These are phyloP conservation scores for Paecilomyces sp. DNA, from an alignment of 2,329 filamentous ascomycete genomes.

Conservation along the genomic window DNA sequence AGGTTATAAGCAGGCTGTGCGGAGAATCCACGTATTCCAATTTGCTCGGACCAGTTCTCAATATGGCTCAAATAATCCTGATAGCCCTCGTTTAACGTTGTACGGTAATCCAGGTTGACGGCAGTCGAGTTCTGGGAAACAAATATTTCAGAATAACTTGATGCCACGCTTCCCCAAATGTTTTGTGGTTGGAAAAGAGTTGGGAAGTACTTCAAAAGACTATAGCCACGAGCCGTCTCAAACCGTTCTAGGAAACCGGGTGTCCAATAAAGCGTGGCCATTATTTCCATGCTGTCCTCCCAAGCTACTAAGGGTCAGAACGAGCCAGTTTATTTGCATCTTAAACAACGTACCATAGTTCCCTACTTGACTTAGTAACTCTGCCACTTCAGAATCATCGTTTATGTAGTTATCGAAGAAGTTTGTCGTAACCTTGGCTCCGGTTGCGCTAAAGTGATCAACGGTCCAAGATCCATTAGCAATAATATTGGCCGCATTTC, in stretches of 20 bases:
- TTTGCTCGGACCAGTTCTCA: background rate
- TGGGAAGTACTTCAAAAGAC: background rate
- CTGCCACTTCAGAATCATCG: constrained; percentile 17
- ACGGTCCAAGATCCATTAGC: constrained; percentile 26
- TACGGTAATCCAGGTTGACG: background rate
- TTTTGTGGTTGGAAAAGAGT: background rate
- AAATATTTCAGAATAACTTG: background rate
- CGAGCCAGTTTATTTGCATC: background rate
- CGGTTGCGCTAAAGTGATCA: constrained; percentile 29
- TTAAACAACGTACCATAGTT: constrained; percentile 16
- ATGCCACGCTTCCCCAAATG: background rate
- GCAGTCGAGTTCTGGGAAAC: background rate
- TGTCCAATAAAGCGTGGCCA: background rate
- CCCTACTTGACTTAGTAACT: constrained; percentile 22
- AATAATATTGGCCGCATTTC: constrained; percentile 11
- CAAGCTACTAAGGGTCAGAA: background rate
- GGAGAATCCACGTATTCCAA: background rate
- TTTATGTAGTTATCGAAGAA: constrained; percentile 30
- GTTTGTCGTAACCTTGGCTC: constrained; percentile 22
- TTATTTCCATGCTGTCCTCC: background rate
- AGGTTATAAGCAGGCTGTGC: background rate
- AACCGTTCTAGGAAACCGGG: background rate
- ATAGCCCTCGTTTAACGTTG: background rate
- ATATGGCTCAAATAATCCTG: background rate
- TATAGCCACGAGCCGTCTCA: background rate